Percentiles rank a stretch among this genome's conserved stretches.
These are phyloP conservation scores for Puccinia horiana DNA, from an alignment of 1,284 basidiomycete genomes.

Conservation along the genomic window DNA sequence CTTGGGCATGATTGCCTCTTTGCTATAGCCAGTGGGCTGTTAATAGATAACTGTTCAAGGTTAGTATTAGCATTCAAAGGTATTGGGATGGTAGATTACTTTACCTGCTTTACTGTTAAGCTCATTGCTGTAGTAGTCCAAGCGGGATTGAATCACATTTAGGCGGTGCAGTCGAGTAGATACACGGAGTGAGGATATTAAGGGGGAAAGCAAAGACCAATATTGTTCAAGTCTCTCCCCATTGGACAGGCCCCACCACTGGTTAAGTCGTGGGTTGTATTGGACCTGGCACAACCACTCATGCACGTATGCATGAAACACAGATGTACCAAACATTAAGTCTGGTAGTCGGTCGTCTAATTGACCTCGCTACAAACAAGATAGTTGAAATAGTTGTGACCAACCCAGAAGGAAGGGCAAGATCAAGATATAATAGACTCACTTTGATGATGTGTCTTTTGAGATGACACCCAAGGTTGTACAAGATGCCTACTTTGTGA, in stretches of 20 bases:
- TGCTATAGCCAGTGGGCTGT: too few relatives aligned
- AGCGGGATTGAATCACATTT: background rate
- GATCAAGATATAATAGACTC: background rate
- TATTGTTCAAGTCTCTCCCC: background rate
- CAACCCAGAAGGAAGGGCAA: too few relatives aligned
- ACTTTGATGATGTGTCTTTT: background rate
- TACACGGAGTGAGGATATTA: background rate
- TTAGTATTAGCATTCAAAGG: too few relatives aligned
- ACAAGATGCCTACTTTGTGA: background rate
- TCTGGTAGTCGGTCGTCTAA: background rate
- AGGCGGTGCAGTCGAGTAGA: background rate
- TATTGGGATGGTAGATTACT: too few relatives aligned
- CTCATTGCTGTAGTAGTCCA: background rate
- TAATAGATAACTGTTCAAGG: too few relatives aligned
- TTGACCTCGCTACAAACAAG: background rate
- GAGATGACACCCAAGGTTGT: conserved; percentile 23
- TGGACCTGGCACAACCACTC: background rate
- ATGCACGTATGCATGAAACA: background rate
- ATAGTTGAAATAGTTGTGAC: too few relatives aligned
- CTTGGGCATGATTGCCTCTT: too few relatives aligned
- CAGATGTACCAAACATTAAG: background rate
- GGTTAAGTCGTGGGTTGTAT: background rate
- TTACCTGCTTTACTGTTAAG: background rate
- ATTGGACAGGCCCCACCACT: background rate
- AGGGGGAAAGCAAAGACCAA: background rate